These are phyloP conservation scores for Dianthus caryophyllus DNA, from an alignment of 148 eudicot genomes.

Conservation along the genomic window DNA sequence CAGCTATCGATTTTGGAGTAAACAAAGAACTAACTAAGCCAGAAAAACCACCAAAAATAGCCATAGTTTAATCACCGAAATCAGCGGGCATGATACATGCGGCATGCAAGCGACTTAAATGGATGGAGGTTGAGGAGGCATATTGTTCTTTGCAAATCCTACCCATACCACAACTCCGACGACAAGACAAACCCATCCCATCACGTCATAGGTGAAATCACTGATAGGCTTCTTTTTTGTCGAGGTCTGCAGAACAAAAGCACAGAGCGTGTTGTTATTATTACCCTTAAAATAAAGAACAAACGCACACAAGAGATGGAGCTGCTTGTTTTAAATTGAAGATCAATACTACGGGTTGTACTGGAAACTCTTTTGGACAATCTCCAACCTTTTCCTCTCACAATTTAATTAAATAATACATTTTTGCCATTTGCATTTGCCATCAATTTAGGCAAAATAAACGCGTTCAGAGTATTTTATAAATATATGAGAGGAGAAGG, in stretches of 20 bases:
- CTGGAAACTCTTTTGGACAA: too few species aligned
- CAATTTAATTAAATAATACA: too few species aligned
- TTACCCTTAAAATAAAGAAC: background rate
- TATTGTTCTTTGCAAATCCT: slow-evolving; percentile 65
- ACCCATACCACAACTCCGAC: slow-evolving; percentile 75
- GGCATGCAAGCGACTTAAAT: slow-evolving; percentile 30
- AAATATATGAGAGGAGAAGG: too few species aligned
- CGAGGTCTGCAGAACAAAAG: slow-evolving; percentile 22
- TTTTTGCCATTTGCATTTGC: too few species aligned
- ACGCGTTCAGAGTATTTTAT: background rate
- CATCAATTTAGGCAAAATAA: background rate
- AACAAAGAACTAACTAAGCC: slow-evolving; percentile 5
- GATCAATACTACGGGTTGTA: too few species aligned
- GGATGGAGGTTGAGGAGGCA: slow-evolving; percentile 68
- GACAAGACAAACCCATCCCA: slow-evolving; percentile 62
- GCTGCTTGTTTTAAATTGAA: background rate
- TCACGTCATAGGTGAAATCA: slow-evolving; percentile 35
- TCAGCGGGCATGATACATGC: background rate
- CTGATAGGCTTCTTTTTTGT: slow-evolving; percentile 32
- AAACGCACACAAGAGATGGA: background rate
- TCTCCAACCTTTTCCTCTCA: too few species aligned
- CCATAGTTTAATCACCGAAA: background rate
- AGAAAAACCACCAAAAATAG: background rate
- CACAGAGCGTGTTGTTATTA: background rate
- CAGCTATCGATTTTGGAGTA: background rate